Evolutionary conservation across 352 stramenopile genomes (phyloP).

Genomic region (Elongisporangium undulatum): DNA sequence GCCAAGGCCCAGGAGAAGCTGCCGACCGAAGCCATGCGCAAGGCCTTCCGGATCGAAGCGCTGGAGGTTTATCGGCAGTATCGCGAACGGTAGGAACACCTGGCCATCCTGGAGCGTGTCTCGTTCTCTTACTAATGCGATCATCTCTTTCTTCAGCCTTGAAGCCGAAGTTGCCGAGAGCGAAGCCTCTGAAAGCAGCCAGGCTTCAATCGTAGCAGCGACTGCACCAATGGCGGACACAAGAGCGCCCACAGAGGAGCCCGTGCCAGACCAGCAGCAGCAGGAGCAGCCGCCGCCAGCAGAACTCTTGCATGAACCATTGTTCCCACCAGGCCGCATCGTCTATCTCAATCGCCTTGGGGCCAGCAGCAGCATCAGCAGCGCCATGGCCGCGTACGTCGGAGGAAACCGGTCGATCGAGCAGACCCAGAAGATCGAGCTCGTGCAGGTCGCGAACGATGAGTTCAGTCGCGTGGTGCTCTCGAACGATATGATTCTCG

Average conservation of each 20-base stretch:
- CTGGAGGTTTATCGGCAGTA: conserved; percentile 3
- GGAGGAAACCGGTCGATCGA: not conserved
- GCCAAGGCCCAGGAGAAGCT: conserved; percentile 5
- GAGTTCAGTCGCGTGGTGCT: conserved; percentile 72
- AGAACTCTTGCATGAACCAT: conserved; percentile 41
- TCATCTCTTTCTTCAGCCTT: not conserved
- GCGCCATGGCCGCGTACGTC: conserved; percentile 2
- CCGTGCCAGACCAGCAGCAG: conserved; percentile 5
- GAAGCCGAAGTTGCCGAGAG: conserved; percentile 1
- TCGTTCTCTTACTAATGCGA: not conserved
- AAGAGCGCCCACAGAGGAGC: not conserved
- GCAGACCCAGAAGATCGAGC: conserved; percentile 27
- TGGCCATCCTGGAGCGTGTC: not conserved
- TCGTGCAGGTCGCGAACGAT: conserved; percentile 59
- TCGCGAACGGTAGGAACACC: not conserved
- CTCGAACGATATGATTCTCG: conserved; percentile 79
- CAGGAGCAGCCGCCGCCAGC: conserved; percentile 18
- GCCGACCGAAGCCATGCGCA: conserved; percentile 7
- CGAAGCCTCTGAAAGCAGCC: not conserved
- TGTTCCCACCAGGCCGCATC: conserved; percentile 69
- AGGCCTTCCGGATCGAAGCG: conserved; percentile 10
- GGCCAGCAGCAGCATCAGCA: conserved; percentile 6
- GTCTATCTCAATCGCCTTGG: conserved; percentile 56
- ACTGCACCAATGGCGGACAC: conserved; percentile 4
- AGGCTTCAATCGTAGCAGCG: not conserved